Percentiles rank a stretch among this genome's conserved stretches.
These are phyloP conservation scores for Pythium rhizo-oryzae DNA, from an alignment of 352 stramenopile species.

Conservation along the genomic window DNA sequence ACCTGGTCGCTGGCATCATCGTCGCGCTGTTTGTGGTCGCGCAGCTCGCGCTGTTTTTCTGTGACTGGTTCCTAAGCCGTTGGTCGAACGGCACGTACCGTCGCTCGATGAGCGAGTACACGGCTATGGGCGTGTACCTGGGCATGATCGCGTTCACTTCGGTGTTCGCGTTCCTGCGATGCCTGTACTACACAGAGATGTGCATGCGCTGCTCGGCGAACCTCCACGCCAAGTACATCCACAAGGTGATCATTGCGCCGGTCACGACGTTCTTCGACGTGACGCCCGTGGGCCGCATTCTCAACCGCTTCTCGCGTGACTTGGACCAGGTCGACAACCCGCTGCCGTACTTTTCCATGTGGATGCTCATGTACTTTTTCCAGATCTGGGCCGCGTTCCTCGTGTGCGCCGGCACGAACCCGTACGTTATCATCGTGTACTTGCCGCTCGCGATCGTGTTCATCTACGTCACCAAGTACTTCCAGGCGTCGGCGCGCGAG, in stretches of 20 bases:
- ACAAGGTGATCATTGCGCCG: constrained; percentile 38
- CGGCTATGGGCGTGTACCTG: constrained; percentile 42
- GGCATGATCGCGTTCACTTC: constrained; percentile 36
- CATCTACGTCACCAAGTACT: constrained; percentile 70
- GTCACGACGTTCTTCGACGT: constrained; percentile 45
- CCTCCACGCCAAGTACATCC: constrained; percentile 47
- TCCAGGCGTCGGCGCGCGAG: constrained; percentile 67
- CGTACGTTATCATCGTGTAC: constrained; percentile 59
- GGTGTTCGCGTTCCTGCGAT: constrained; percentile 44
- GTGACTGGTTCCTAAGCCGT: constrained; percentile 56
- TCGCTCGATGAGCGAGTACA: constrained; percentile 34
- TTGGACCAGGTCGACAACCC: constrained; percentile 50
- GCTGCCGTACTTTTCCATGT: constrained; percentile 56
- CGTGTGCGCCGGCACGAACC: constrained; percentile 42
- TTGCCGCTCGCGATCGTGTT: constrained; percentile 41
- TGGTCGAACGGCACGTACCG: constrained; percentile 42
- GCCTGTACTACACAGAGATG: constrained; percentile 48
- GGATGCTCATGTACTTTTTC: constrained; percentile 46
- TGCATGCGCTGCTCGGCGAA: constrained; percentile 50
- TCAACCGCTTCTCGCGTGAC: constrained; percentile 46
- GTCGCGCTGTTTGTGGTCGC: constrained; percentile 41
- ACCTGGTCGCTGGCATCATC: constrained; percentile 30
- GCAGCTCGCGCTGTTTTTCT: constrained; percentile 49
- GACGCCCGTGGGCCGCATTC: constrained; percentile 34
- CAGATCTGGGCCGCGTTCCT: constrained; percentile 19